A percentile compares a stretch with the other conserved stretches of the same genome.
phyloP scores from a whole-genome alignment of 192 early-diverging fungal species.

The Pilobolus umbonatus region DNA sequence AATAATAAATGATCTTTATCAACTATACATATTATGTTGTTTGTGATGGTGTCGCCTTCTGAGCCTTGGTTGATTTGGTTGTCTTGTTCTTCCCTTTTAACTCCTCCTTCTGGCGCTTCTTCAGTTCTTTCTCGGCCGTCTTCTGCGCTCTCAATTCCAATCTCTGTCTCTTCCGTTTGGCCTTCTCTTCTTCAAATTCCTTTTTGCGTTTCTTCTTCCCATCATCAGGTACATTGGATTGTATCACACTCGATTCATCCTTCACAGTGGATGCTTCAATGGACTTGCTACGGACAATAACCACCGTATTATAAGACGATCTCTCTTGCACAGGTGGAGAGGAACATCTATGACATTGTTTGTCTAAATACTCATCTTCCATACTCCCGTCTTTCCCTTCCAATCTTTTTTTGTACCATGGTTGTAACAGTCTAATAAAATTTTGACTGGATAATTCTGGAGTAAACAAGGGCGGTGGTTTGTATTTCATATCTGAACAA shows the following conservation, averaged over 20 bases:
- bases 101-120: conserved; percentile 40
- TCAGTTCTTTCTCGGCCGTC: conserved; percentile 43
- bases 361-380: conserved; percentile 43
- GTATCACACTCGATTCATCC: conserved; percentile 19
- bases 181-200: conserved; percentile 25
- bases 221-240: conserved; percentile 17
- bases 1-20: too few relatives aligned
- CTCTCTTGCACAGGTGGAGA: conserved; percentile 47
- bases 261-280: too few relatives aligned
- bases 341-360: conserved; percentile 39
- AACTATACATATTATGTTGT: too few relatives aligned
- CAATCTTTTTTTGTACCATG: conserved; percentile 57
- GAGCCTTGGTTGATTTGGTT: too few relatives aligned
- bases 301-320: too few relatives aligned
- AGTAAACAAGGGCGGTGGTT: conserved; percentile 55
- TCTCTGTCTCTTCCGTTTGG: conserved; percentile 45
- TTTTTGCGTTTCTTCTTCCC: conserved; percentile 30
- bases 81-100: conserved; percentile 37
- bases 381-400: conserved; percentile 12
- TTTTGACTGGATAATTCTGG: conserved; percentile 51
- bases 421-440: conserved; percentile 73
- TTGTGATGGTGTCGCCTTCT: too few relatives aligned
- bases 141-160: conserved; percentile 42
- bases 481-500: too few relatives aligned
- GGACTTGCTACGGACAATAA: too few relatives aligned